A percentile compares a stretch with the other conserved stretches of the same genome.
These are phyloP conservation scores for Botryotinia globosa DNA, from an alignment of 2,329 filamentous ascomycete species.

Conservation along the genomic window DNA sequence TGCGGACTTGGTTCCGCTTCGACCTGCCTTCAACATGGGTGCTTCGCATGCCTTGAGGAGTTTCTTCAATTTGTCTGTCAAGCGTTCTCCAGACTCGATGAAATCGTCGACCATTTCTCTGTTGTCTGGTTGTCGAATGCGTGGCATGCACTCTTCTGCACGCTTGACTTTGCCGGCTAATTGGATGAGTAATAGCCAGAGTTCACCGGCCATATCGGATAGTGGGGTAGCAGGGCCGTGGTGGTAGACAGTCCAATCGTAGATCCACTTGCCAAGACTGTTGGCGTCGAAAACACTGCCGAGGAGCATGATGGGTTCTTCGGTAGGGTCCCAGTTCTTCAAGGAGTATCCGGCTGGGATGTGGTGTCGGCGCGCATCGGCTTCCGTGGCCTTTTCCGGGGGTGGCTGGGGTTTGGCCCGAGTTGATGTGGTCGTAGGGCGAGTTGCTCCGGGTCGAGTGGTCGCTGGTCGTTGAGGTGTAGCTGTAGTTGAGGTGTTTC, in stretches of 20 bases:
- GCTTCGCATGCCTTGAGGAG: constrained; percentile 89
- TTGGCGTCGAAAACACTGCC: constrained; percentile 97
- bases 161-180: constrained; percentile 91
- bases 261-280: constrained; percentile 98
- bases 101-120: constrained; percentile 85
- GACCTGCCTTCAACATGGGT: constrained; percentile 90
- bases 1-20: constrained; percentile 62
- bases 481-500: constrained; percentile 32
- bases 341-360: constrained; percentile 90
- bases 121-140: constrained; percentile 70
- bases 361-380: constrained; percentile 60
- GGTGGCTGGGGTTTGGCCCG: constrained; percentile 40
- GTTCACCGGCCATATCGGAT: constrained; percentile 85
- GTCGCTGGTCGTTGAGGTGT: constrained; percentile 35
- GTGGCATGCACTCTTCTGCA: constrained; percentile 72
- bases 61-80: constrained; percentile 80
- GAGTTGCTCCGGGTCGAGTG: constrained; percentile 25
- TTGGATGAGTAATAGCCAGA: constrained; percentile 94
- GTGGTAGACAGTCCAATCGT: constrained; percentile 96
- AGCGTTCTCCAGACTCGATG: constrained; percentile 79
- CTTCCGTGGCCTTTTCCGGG: constrained; percentile 53
- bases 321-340: constrained; percentile 97
- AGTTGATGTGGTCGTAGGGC: constrained; percentile 32
- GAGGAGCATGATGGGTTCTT: constrained; percentile 89
- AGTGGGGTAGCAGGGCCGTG: constrained; percentile 80